A percentile compares a stretch with the other conserved stretches of the same genome.
phyloP scores from a whole-genome alignment of 164 flowering plant genomes.

The Nymphaea colorata region DNA sequence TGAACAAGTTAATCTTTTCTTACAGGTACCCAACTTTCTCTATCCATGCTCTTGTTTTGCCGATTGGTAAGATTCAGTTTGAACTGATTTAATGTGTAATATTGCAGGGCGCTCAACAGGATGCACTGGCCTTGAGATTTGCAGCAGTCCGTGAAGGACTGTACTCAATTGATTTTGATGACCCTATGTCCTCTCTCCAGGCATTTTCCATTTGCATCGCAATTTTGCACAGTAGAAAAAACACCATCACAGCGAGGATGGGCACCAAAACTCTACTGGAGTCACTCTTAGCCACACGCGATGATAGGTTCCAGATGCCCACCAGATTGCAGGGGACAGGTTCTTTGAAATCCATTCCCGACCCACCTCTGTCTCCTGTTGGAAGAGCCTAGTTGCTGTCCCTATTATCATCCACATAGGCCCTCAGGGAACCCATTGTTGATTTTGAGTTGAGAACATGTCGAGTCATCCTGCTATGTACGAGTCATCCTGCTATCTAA shows the following conservation, averaged over 20 bases:
- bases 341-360: constrained; percentile 25
- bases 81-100: neutral
- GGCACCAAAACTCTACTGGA: constrained; percentile 13
- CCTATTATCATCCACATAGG: neutral
- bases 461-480: neutral
- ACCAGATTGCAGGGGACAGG: constrained; percentile 12
- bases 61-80: neutral
- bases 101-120: constrained; percentile 16
- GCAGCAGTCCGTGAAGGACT: constrained; percentile 32
- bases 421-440: neutral
- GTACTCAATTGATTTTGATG: constrained; percentile 40
- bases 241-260: constrained; percentile 13
- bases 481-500: neutral
- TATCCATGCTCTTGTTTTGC: neutral
- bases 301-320: constrained; percentile 6
- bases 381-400: constrained; percentile 42
- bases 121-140: constrained; percentile 42
- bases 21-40: constrained; percentile 33
- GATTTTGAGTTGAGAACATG: neutral
- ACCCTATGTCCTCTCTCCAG: constrained; percentile 53
- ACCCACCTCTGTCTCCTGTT: constrained; percentile 67
- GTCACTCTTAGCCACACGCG: constrained; percentile 3
- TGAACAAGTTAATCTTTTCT: constrained; percentile 36
- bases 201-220: constrained; percentile 69
- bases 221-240: constrained; percentile 27